Base-by-base conservation (phyloP, 495 filamentous ascomycete species). In the Chaetomium tenue region DNA sequence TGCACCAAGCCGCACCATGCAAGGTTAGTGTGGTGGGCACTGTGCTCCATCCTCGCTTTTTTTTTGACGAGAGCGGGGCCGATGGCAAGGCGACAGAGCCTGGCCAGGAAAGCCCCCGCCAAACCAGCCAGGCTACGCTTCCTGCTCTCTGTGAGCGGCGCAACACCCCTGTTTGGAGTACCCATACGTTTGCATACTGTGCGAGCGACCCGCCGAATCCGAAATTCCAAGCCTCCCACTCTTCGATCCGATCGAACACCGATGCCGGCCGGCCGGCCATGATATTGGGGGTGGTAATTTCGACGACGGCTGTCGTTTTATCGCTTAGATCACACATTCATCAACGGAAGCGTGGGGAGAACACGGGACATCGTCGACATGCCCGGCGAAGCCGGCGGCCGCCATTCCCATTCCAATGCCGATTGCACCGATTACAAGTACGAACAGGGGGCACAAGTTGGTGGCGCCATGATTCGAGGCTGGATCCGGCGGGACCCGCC, bases 11-110 rank as follows among this genome's bases (percentile, higher is more conserved):
- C 58, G 52, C 66, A 51, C 13, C 58, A 51, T 63, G 66, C 66
- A 68, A 23, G 58, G 53, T 20, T 61, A 47, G 52, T 63, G 65
- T 61, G 54, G 52, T 63, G 65, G 65, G 65, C 26, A 56, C 11
- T 30, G 18, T 51, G 65, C 61, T 28, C 61, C 61, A 58, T 61
- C 22, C 30, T 57, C 33, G 53, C 66, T 51, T 65, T 60, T 64
- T 59, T 58, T 61, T 30, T 59, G 53, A 47, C 44, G 44, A 40
- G 54, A 62, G 63, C 60, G 66, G 66, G 60, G 30, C 54, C 44
- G 59, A 68, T 65, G 66, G 58, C 52, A 53, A 61, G 59, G 47
- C 47, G 53, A 13, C 62, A 61, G 58, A 47, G 58, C 58, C 61
- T 57, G 62, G 51, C 20, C 61, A 39, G 63, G 18, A 22, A 23